Conservation (phyloP, 2,329 filamentous ascomycete genomes). For the Apiospora arundinis region DNA sequence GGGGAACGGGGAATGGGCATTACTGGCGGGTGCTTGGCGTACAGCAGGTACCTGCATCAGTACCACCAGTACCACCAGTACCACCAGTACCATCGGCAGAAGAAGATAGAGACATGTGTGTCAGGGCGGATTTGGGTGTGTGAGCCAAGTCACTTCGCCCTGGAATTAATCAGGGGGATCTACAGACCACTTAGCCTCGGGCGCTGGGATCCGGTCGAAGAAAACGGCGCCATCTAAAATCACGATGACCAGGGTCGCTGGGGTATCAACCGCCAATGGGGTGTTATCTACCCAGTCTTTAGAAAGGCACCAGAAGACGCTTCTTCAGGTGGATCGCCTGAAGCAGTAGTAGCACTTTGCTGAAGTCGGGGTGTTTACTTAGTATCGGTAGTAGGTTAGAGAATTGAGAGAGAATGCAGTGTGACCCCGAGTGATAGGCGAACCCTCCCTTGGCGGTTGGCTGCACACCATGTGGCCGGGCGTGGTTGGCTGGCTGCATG, state of each 20-base stretch:
- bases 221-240: constrained; percentile 15
- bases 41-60: constrained; percentile 8
- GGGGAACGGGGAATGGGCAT: neutral
- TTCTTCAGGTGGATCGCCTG: constrained; percentile 12
- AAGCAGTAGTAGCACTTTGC: no score
- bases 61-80: neutral
- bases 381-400: no score
- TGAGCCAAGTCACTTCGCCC: constrained; percentile 1
- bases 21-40: neutral
- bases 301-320: neutral
- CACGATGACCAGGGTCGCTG: constrained; percentile 3
- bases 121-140: neutral
- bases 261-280: neutral
- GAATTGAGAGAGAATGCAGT: no score
- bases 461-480: neutral
- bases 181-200: constrained; percentile 6
- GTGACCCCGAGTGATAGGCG: neutral
- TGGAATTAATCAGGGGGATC: constrained; percentile 21
- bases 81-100: neutral
- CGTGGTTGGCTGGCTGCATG: neutral
- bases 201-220: constrained; percentile 10
- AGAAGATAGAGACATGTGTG: constrained; percentile 8
- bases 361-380: no score
- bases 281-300: constrained; percentile 5
- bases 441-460: neutral